Evolutionary conservation across 306 rosid species (phyloP), one percentile per base, ranked within the genome.

Genomic region (Mimosa pudica): DNA sequence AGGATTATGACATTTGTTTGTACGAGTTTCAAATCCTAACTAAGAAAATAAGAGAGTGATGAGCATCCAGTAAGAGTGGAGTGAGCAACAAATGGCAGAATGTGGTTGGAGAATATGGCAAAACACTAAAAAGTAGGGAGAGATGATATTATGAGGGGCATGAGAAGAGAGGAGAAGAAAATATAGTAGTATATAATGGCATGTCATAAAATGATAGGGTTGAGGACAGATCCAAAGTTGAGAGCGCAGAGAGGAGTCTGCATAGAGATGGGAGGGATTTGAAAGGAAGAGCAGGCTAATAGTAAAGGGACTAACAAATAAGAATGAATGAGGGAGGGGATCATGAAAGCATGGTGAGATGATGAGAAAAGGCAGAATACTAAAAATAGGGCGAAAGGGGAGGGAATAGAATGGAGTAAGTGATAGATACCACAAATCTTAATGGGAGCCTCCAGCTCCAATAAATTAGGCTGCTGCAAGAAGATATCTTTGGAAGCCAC

Each of bases 391-490:
- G 30, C 30, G 33, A 14, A 24, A 0, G 24, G 65, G 4, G 44
- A 14, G 46, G 45, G 41, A 41, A 81, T 51, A 0, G 10, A 35
- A 73, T 1, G 30, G 30, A 24, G 30, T 24, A 24, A 24, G 30
- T 24, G 30, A 24, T 24, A 64, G 70, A 70, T 83, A 94, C 98
- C 97, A 64, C 97, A 92, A 89, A 94, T 94, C 89, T 94, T 94
- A 79, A 94, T 92, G 80, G 98, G 98, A 35, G 97, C 97, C 79
- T 92, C 91, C 47, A 94, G 93, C 81, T 94, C 94, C 84, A 94
- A 84, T 80, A 92, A 86, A 86, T 84, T 89, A 66, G 97, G 97
- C 83, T 94, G 98, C 75, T 90, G 91, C 77, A 94, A 73, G 88
- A 94, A 92, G 83, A 94, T 86, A 3, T 90, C 97, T 74, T 84